phyloP scores from a whole-genome alignment of 177 flowering plant species.

The Vitis hybrid region DNA sequence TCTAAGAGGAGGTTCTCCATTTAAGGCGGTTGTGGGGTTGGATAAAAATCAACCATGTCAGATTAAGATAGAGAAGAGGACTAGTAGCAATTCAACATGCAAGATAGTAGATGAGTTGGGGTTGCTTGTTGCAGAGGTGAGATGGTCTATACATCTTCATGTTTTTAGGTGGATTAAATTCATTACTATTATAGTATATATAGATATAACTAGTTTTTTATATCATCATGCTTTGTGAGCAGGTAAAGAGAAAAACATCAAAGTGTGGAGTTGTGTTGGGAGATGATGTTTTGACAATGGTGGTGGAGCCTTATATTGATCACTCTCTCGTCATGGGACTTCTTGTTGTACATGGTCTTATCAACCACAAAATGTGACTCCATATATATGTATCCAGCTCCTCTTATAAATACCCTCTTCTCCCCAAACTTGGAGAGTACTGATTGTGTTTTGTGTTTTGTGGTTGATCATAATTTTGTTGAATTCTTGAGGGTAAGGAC shows the following conservation, averaged over 20 bases:
- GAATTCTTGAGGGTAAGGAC: too few species aligned
- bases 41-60: slow-evolving; percentile 8
- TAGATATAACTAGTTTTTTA: not conserved
- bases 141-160: not conserved
- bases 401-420: too few species aligned
- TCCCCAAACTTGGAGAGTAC: too few species aligned
- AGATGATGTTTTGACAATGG: slow-evolving; percentile 39
- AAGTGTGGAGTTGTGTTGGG: slow-evolving; percentile 29
- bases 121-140: slow-evolving; percentile 37
- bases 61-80: slow-evolving; percentile 14
- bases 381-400: too few species aligned
- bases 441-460: too few species aligned
- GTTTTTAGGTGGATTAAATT: too few species aligned
- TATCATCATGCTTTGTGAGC: not conserved
- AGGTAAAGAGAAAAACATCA: slow-evolving; percentile 34
- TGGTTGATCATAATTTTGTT: too few species aligned
- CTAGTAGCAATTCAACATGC: slow-evolving; percentile 14
- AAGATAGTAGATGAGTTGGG: slow-evolving; percentile 31
- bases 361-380: slow-evolving; percentile 27
- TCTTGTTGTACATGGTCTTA: slow-evolving; percentile 24
- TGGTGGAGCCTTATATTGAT: slow-evolving; percentile 31
- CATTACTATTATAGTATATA: too few species aligned
- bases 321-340: slow-evolving; percentile 36
- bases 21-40: slow-evolving; percentile 16
- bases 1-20: slow-evolving; percentile 13